Evolutionary conservation across 768 basidiomycete species (phyloP).

Genomic region (Hypholoma sublateritium): DNA sequence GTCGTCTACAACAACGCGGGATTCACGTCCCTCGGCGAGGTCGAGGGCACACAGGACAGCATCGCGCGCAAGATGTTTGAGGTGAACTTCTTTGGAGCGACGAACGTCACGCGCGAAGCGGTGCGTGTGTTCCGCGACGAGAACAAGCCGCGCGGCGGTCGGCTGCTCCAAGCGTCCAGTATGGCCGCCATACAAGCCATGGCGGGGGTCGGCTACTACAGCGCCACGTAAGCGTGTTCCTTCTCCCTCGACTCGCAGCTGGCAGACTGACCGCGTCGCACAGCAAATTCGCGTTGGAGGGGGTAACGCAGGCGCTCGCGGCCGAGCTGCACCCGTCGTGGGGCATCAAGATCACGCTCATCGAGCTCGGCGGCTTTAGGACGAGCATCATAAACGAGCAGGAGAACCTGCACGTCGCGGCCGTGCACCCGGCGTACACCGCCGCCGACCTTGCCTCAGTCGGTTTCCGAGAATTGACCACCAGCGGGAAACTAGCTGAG

Average conservation of each 20-base stretch:
- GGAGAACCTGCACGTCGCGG: neutral
- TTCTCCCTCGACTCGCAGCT: neutral
- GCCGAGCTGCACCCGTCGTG: neutral
- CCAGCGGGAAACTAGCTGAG: neutral
- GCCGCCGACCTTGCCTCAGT: neutral
- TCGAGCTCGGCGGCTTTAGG: neutral
- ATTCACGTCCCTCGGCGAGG: conserved; percentile 28
- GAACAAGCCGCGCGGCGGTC: conserved; percentile 38
- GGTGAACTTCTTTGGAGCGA: conserved; percentile 35
- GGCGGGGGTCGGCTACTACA: conserved; percentile 28
- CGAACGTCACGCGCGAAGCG: conserved; percentile 29
- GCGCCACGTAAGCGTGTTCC: conserved; percentile 13
- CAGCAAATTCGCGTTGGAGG: neutral
- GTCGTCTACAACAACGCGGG: conserved; percentile 48
- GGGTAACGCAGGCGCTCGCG: neutral
- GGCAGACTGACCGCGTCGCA: neutral
- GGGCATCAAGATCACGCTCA: neutral
- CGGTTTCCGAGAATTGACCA: neutral
- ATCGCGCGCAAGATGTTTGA: conserved; percentile 39
- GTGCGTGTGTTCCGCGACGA: conserved; percentile 34
- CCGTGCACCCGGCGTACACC: neutral
- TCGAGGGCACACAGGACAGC: conserved; percentile 35
- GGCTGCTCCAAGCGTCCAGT: conserved; percentile 37
- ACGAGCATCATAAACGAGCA: neutral
- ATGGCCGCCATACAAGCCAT: conserved; percentile 24